Base-by-base conservation (phyloP, 2,329 filamentous ascomycete species). In the Samsoniella hepiali region DNA sequence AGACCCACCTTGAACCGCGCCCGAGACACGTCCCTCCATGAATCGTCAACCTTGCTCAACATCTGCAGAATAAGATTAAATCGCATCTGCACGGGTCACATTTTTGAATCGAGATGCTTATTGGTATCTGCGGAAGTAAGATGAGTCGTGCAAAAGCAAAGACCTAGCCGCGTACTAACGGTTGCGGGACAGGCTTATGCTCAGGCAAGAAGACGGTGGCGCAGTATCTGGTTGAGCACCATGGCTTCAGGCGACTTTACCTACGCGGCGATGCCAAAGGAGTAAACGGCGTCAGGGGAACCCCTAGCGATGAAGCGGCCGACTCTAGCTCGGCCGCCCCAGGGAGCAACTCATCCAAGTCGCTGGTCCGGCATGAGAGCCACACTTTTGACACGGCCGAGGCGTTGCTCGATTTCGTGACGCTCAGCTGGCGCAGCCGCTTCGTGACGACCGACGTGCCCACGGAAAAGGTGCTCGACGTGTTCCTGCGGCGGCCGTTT, bases 181-280 rank as follows among this genome's bases (percentile, higher is more conserved):
- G 31, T 9, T 31, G 58, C 27, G 36, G 17, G 44, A 29, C 72
- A 95, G 93, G 91, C 72, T 94, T 97, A 71, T 98, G 93, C 79
- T 88, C 94, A 56, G 95, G 95, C 71, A 98, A 97, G 79, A 88
- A 88, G 73, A 91, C 92, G 10, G 91, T 98, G 67, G 93, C 93
- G 64, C 86, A 91, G 62, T 97, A 96, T 74, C 85, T 99, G 9
- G 86, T 93, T 67, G 85, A 93, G 67, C 86, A 93, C 67, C 90
- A 97, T 76, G 87, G 86, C 65, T 99, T 98, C 77, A 87, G 84
- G 65, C 85, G 86, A 54, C 83, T 97, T 63, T 82, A 85, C 69
- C 81, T 97, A 36, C 76, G 70, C 8, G 29, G 57, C 27, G 40
- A 40, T 27, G 11, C 38, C 11, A 47, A 29, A 5, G 62, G 27